Evolutionary conservation across 768 basidiomycete species (phyloP).

Genomic region (Tylopilus sp.): DNA sequence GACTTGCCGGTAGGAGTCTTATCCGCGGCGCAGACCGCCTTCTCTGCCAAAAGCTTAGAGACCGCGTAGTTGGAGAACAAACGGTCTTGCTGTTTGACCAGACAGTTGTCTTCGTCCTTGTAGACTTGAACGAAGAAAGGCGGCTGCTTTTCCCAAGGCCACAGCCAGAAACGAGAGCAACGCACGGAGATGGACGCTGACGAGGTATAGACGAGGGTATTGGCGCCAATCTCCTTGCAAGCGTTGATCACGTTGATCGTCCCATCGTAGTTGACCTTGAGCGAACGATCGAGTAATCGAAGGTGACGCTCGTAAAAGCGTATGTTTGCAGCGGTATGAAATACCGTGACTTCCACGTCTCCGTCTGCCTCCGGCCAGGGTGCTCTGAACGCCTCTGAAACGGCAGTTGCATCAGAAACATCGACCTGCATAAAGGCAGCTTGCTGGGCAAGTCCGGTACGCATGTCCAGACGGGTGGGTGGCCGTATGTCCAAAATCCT

Average conservation of each 20-base stretch:
- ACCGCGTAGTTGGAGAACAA: slow-evolving; percentile 80
- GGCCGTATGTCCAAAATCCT: slow-evolving; percentile 65
- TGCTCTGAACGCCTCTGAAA: slow-evolving; percentile 58
- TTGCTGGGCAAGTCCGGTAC: slow-evolving; percentile 46
- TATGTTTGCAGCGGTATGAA: slow-evolving; percentile 76
- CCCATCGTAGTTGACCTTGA: slow-evolving; percentile 61
- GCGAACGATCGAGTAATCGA: slow-evolving; percentile 50
- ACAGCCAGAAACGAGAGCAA: slow-evolving; percentile 59
- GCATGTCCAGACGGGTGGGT: slow-evolving; percentile 56
- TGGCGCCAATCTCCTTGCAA: slow-evolving; percentile 51
- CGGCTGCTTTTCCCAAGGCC: slow-evolving; percentile 72
- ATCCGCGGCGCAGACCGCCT: slow-evolving; percentile 42
- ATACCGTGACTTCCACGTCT: slow-evolving; percentile 50
- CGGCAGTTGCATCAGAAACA: slow-evolving; percentile 49
- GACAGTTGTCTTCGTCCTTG: slow-evolving; percentile 52
- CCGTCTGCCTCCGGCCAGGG: slow-evolving; percentile 50
- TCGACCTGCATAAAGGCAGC: slow-evolving; percentile 60
- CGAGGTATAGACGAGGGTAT: slow-evolving; percentile 65
- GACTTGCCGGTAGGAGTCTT: slow-evolving; percentile 28
- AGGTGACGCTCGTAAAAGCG: slow-evolving; percentile 69
- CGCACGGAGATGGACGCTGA: slow-evolving; percentile 64
- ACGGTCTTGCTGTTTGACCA: slow-evolving; percentile 53
- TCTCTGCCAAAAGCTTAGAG: slow-evolving; percentile 60
- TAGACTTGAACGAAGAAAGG: slow-evolving; percentile 57
- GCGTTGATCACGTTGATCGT: slow-evolving; percentile 66